A percentile compares a stretch with the other conserved stretches of the same genome.
These are phyloP conservation scores for Exophiala phaeomuriformis DNA, from an alignment of 2,329 filamentous ascomycete genomes.

Conservation along the genomic window DNA sequence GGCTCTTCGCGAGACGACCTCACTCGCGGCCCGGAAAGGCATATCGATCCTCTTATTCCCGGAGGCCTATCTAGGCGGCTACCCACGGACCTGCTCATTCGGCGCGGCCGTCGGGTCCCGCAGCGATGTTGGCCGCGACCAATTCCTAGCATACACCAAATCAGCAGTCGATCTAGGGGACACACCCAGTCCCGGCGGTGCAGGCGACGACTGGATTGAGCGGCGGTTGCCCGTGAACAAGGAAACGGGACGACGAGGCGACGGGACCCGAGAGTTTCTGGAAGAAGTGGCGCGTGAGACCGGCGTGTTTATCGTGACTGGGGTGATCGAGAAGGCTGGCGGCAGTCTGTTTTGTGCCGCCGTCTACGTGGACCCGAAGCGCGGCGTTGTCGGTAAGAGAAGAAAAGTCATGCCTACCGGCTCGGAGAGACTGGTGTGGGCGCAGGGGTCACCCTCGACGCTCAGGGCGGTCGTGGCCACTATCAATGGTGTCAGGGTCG, in stretches of 20 bases:
- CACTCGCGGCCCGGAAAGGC: conserved; percentile 52
- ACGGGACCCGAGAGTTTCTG: conserved; percentile 71
- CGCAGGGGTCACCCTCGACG: conserved; percentile 71
- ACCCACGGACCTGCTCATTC: conserved; percentile 74
- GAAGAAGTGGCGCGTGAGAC: conserved; percentile 69
- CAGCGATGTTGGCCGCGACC: conserved; percentile 63
- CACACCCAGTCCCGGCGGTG: conserved; percentile 52
- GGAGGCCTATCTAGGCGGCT: conserved; percentile 86
- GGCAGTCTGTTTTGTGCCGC: conserved; percentile 78
- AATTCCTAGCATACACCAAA: conserved; percentile 74
- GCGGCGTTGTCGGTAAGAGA: conserved; percentile 72
- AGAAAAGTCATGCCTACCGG: conserved; percentile 91
- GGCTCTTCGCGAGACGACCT: conserved; percentile 57
- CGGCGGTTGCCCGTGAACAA: conserved; percentile 49
- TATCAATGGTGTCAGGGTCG: conserved; percentile 71
- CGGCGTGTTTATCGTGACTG: conserved; percentile 73
- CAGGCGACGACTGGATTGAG: conserved; percentile 64
- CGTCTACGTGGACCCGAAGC: conserved; percentile 69
- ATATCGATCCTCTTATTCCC: conserved; percentile 76
- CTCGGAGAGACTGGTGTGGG: conserved; percentile 78
- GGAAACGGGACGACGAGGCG: conserved; percentile 50
- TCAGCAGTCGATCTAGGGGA: conserved; percentile 77
- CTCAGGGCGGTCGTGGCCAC: conserved; percentile 70
- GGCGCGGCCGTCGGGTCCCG: conserved; percentile 67
- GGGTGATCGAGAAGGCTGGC: conserved; percentile 69